phyloP scores from a whole-genome alignment of 305 asterid genomes.

The Nicotiana rustica region DNA sequence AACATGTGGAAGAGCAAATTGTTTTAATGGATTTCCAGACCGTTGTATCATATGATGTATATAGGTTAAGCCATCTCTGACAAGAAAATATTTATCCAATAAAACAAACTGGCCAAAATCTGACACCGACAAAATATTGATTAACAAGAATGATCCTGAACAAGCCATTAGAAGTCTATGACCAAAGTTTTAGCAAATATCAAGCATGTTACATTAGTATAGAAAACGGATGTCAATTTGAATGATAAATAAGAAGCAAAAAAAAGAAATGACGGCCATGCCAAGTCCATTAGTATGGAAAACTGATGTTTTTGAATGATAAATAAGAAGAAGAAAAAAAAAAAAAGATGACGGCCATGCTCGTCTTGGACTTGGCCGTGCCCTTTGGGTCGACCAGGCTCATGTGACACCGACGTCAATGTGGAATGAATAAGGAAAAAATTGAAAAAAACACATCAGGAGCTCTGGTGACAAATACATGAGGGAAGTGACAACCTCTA shows the following conservation, averaged over 20 bases:
- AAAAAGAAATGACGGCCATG: too few species aligned
- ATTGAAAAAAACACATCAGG: too few species aligned
- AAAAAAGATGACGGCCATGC: too few species aligned
- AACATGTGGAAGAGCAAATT: not conserved
- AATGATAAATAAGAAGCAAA: not conserved
- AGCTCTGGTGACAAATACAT: not conserved
- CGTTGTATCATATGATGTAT: not conserved
- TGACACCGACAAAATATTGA: not conserved
- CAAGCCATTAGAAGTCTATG: not conserved
- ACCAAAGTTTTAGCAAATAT: not conserved
- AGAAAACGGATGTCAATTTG: not conserved
- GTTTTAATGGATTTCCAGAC: not conserved
- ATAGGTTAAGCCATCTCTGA: not conserved
- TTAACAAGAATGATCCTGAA: slow-evolving; percentile 1
- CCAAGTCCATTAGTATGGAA: not conserved
- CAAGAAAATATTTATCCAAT: not conserved
- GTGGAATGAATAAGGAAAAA: too few species aligned
- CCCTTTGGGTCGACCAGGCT: too few species aligned
- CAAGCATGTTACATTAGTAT: not conserved
- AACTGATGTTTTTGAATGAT: not conserved
- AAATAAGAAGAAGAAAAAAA: not conserved
- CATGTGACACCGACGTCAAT: too few species aligned
- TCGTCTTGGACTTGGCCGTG: too few species aligned
- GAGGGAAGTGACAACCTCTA: not conserved
- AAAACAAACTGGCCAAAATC: not conserved